Percentiles rank a stretch among this genome's conserved stretches.
These are phyloP conservation scores for Candida tropicalis DNA, from an alignment of 1,139 yeast species.

Conservation along the genomic window DNA sequence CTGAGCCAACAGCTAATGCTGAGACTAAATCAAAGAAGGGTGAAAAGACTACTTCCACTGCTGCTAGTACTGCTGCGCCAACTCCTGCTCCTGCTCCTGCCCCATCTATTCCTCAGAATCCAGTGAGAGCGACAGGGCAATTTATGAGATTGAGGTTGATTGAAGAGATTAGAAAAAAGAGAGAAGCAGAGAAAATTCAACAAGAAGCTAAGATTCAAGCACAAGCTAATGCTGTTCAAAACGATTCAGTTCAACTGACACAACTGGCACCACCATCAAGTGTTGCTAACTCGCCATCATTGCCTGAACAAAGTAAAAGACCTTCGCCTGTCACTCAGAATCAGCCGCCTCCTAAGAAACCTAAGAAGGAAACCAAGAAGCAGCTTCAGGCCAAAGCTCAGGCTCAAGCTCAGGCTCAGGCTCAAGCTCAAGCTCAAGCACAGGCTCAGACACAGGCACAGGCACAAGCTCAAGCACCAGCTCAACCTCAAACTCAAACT, in stretches of 20 bases:
- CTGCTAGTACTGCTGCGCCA: conserved; percentile 18
- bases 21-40: conserved; percentile 28
- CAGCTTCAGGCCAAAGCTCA: conserved; percentile 25
- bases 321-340: conserved; percentile 10
- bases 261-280: conserved; percentile 6
- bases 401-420: conserved; percentile 28
- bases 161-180: conserved; percentile 49
- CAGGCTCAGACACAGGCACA: conserved; percentile 34
- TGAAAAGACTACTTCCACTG: conserved; percentile 24
- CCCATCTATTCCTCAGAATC: conserved; percentile 18
- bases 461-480: conserved; percentile 43
- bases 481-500: conserved; percentile 16
- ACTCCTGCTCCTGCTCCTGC: conserved; percentile 20
- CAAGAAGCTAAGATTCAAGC: conserved; percentile 41
- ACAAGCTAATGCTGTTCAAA: conserved; percentile 24
- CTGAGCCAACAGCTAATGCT: conserved; percentile 24
- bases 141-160: conserved; percentile 51
- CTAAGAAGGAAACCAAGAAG: conserved; percentile 12
- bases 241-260: conserved; percentile 8
- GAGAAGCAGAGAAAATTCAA: conserved; percentile 47
- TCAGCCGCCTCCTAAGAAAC: conserved; percentile 11
- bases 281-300: conserved; percentile 5
- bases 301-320: conserved; percentile 9
- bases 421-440: conserved; percentile 8
- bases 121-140: conserved; percentile 40